Evolutionary conservation across 2,329 filamentous ascomycete species (phyloP).

Genomic region (Parastagonospora avenae): DNA sequence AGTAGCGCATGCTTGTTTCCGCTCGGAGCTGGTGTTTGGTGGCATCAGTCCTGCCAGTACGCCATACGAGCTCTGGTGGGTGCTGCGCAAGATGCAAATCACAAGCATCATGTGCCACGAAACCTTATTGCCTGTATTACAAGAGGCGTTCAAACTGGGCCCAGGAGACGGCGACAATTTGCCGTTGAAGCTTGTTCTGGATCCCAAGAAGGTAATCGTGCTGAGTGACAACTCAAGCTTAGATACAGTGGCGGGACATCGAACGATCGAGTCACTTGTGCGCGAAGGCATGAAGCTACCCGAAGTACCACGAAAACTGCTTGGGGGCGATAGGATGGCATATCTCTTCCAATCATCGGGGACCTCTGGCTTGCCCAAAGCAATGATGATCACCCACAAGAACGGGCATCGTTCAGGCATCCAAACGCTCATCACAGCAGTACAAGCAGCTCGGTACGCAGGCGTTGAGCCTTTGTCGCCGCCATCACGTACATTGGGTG

Average conservation of each 20-base stretch:
- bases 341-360: constrained; percentile 39
- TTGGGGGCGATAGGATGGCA: constrained; percentile 31
- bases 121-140: constrained; percentile 28
- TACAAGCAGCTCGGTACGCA: constrained; percentile 25
- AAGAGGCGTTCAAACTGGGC: constrained; percentile 31
- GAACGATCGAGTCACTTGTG: constrained; percentile 33
- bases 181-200: constrained; percentile 24
- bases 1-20: constrained; percentile 38
- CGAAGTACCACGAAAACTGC: constrained; percentile 24
- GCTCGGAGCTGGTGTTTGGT: constrained; percentile 35
- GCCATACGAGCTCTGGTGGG: constrained; percentile 39
- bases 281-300: constrained; percentile 20
- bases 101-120: constrained; percentile 36
- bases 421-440: constrained; percentile 29
- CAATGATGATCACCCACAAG: constrained; percentile 41
- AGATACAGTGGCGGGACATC: constrained; percentile 23
- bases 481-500: constrained; percentile 18
- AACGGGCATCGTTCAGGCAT: constrained; percentile 34
- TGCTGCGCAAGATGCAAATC: constrained; percentile 40
- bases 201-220: constrained; percentile 30
- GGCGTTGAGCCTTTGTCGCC: constrained; percentile 29
- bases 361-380: constrained; percentile 39
- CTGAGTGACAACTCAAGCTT: constrained; percentile 28
- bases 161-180: constrained; percentile 27
- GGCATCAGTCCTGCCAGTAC: constrained; percentile 39